These are phyloP conservation scores for Cubamyces lactineus DNA, from an alignment of 768 basidiomycete genomes.

Conservation along the genomic window DNA sequence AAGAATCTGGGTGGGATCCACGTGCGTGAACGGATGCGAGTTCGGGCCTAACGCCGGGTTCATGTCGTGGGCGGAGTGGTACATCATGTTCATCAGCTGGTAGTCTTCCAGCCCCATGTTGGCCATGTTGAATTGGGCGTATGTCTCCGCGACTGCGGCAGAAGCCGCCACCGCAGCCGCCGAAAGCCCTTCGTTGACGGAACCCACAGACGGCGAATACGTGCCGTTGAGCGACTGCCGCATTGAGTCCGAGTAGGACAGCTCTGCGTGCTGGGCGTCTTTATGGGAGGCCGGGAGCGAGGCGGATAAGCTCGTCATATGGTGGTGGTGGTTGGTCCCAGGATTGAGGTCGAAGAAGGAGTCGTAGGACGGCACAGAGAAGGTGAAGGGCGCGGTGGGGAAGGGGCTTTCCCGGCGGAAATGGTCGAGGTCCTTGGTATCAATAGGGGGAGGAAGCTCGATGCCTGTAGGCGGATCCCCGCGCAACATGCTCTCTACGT, in stretches of 20 bases:
- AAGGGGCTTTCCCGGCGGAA: slow-evolving; percentile 49
- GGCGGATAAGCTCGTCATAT: slow-evolving; percentile 40
- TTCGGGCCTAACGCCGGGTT: slow-evolving; percentile 38
- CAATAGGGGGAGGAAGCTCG: slow-evolving; percentile 31
- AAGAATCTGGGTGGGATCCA: slow-evolving; percentile 91
- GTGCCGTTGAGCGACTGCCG: slow-evolving; percentile 27
- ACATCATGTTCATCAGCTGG: slow-evolving; percentile 69
- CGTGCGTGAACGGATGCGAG: slow-evolving; percentile 62
- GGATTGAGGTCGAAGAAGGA: slow-evolving; percentile 51
- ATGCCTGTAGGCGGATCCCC: slow-evolving; percentile 71
- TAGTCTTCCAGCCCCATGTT: slow-evolving; percentile 60
- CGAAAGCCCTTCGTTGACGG: slow-evolving; percentile 55
- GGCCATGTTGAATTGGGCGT: slow-evolving; percentile 65
- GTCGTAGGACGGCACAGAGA: slow-evolving; percentile 67
- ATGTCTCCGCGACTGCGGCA: slow-evolving; percentile 72
- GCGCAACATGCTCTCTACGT: slow-evolving; percentile 77
- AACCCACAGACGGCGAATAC: slow-evolving; percentile 27
- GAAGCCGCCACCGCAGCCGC: slow-evolving; percentile 67
- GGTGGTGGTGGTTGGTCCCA: slow-evolving; percentile 11
- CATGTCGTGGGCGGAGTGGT: slow-evolving; percentile 52
- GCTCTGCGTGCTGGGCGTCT: slow-evolving; percentile 14
- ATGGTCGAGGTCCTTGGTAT: slow-evolving; percentile 43
- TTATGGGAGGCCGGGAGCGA: slow-evolving; percentile 24
- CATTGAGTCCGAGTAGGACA: slow-evolving; percentile 30
- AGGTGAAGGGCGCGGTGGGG: slow-evolving; percentile 72